phyloP scores from a whole-genome alignment of 2,329 filamentous ascomycete genomes.

The Neodidymelliopsis sp. region DNA sequence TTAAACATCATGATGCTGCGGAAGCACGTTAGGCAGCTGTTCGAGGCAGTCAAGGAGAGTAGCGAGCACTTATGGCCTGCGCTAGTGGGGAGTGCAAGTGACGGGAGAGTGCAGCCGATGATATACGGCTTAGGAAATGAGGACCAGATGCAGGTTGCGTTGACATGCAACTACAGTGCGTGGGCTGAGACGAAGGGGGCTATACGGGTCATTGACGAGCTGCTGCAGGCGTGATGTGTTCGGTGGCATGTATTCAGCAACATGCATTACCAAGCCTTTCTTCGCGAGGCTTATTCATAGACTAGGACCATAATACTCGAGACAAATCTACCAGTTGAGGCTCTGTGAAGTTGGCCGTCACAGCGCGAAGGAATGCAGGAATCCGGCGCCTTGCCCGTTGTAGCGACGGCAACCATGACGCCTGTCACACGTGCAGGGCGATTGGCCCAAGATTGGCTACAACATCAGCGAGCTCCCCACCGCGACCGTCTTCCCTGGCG shows the following conservation, averaged over 20 bases:
- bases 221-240: not conserved
- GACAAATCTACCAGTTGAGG: conserved; percentile 8
- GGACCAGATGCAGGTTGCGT: conserved; percentile 32
- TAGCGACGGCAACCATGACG: conserved; percentile 7
- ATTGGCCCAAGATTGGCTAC: conserved; percentile 25
- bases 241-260: not conserved
- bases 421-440: conserved; percentile 25
- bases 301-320: too few species aligned
- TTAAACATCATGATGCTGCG: conserved; percentile 26
- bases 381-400: conserved; percentile 14
- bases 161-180: not conserved
- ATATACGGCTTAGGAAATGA: conserved; percentile 20
- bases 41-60: not conserved
- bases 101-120: not conserved
- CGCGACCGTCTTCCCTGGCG: conserved; percentile 5
- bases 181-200: not conserved
- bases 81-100: conserved; percentile 6
- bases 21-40: conserved; percentile 28
- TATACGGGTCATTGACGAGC: not conserved
- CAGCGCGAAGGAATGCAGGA: conserved; percentile 37
- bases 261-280: too few species aligned
- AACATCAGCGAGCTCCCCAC: conserved; percentile 10
- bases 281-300: too few species aligned
- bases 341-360: conserved; percentile 37
- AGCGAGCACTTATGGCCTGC: conserved; percentile 21